Percentiles rank a stretch among this genome's conserved stretches.
These are phyloP conservation scores for Yamadazyma epiphylla DNA, from an alignment of 1,139 yeast genomes.

Conservation along the genomic window DNA sequence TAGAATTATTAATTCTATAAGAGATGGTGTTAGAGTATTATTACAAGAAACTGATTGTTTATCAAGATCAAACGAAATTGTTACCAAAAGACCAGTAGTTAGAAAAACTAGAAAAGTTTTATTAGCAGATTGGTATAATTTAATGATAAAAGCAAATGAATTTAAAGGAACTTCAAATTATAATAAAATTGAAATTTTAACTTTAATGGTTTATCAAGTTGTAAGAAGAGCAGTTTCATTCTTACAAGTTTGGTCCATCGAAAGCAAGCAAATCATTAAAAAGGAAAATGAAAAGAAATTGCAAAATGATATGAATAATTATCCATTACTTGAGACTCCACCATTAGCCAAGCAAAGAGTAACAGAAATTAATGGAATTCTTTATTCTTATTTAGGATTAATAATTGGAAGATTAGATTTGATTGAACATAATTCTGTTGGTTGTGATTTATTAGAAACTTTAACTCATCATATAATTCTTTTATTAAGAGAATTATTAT, in stretches of 20 bases:
- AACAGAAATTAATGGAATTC: slow-evolving; percentile 68
- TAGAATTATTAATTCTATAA: slow-evolving; percentile 42
- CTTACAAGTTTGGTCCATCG: slow-evolving; percentile 71
- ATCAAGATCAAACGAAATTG: slow-evolving; percentile 77
- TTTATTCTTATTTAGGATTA: slow-evolving; percentile 67
- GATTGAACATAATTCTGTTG: slow-evolving; percentile 67
- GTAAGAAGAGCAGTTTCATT: slow-evolving; percentile 69
- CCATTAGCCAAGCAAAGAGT: slow-evolving; percentile 72
- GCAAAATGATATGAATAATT: slow-evolving; percentile 37
- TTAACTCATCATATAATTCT: slow-evolving; percentile 67
- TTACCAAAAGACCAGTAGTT: slow-evolving; percentile 64
- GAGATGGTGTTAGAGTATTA: slow-evolving; percentile 80
- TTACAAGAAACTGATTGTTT: slow-evolving; percentile 79
- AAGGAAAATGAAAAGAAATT: slow-evolving; percentile 33
- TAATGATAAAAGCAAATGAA: slow-evolving; percentile 84
- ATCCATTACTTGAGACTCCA: slow-evolving; percentile 46
- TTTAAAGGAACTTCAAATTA: slow-evolving; percentile 68
- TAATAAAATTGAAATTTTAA: slow-evolving; percentile 65
- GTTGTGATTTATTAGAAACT: slow-evolving; percentile 63
- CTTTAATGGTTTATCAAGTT: slow-evolving; percentile 70
- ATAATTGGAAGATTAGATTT: slow-evolving; percentile 71
- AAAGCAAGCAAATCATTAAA: slow-evolving; percentile 41
- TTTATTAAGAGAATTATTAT: slow-evolving; percentile 59
- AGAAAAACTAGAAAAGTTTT: slow-evolving; percentile 73
- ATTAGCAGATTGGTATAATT: slow-evolving; percentile 86